phyloP scores from a whole-genome alignment of 495 filamentous ascomycete species.

The Aspergillus ellipticus region DNA sequence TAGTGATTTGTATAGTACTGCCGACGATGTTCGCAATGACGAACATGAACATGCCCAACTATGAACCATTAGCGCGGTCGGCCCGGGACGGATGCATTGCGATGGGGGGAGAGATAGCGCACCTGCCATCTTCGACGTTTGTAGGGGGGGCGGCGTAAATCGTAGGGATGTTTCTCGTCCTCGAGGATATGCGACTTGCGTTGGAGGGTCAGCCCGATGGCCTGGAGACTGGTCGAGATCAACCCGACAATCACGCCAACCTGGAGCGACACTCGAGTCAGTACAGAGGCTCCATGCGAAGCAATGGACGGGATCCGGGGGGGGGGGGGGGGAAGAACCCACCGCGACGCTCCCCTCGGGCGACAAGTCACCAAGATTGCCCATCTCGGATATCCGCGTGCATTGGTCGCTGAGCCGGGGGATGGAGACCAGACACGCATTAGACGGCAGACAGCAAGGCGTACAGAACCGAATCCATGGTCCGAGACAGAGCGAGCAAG shows the following conservation, averaged over 20 bases:
- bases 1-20: constrained; percentile 96
- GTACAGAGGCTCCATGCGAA: constrained; percentile 2
- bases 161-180: constrained; percentile 82
- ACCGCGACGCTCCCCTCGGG: constrained; percentile 84
- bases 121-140: constrained; percentile 91
- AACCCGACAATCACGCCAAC: constrained; percentile 91
- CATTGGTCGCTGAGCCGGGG: constrained; percentile 26
- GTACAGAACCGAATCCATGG: constrained; percentile 25
- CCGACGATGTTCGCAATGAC: constrained; percentile 89
- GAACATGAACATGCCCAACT: constrained; percentile 95
- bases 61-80: constrained; percentile 11
- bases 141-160: constrained; percentile 80
- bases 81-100: not conserved
- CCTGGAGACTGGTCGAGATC: constrained; percentile 88
- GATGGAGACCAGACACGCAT: constrained; percentile 14
- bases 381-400: constrained; percentile 50
- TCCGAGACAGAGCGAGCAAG: constrained; percentile 8
- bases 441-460: constrained; percentile 17
- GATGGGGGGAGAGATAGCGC: constrained; percentile 3
- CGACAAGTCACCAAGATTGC: constrained; percentile 77
- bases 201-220: constrained; percentile 93
- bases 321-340: constrained; percentile 33
- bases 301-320: not conserved
- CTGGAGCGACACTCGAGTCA: constrained; percentile 37
- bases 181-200: constrained; percentile 98